These are phyloP conservation scores for Bruguiera parviflora DNA, from an alignment of 345 rosid genomes.

Conservation along the genomic window DNA sequence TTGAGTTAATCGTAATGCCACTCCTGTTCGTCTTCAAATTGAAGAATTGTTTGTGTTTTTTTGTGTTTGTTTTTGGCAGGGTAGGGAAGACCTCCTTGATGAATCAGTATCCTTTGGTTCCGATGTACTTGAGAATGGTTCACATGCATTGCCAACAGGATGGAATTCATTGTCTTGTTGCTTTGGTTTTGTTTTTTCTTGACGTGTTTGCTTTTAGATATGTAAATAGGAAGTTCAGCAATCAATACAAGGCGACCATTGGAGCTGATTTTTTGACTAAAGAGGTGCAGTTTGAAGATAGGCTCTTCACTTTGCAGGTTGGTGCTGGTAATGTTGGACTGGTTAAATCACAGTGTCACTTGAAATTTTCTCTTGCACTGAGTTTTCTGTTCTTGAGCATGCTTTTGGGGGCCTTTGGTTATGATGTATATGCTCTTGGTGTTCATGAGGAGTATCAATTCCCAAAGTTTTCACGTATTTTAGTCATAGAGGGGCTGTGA, in stretches of 20 bases:
- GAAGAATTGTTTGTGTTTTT: neutral
- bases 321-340: neutral
- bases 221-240: slow-evolving; percentile 22
- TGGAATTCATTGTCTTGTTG: neutral
- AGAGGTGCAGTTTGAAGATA: slow-evolving; percentile 24
- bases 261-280: slow-evolving; percentile 24
- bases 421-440: too few species aligned
- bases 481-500: too few species aligned
- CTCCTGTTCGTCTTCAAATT: too few species aligned
- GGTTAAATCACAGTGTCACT: neutral
- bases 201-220: slow-evolving; percentile 8
- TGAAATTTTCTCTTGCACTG: neutral
- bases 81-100: slow-evolving; percentile 24
- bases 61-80: neutral
- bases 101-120: slow-evolving; percentile 18
- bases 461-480: too few species aligned
- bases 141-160: too few species aligned
- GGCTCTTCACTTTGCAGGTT: slow-evolving; percentile 23
- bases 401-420: too few species aligned
- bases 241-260: slow-evolving; percentile 21
- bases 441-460: too few species aligned
- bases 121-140: neutral
- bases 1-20: too few species aligned
- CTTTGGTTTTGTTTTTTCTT: neutral
- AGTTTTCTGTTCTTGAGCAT: neutral